These are phyloP conservation scores for Boletellus deceptivus DNA, from an alignment of 1,284 basidiomycete species.

Conservation along the genomic window DNA sequence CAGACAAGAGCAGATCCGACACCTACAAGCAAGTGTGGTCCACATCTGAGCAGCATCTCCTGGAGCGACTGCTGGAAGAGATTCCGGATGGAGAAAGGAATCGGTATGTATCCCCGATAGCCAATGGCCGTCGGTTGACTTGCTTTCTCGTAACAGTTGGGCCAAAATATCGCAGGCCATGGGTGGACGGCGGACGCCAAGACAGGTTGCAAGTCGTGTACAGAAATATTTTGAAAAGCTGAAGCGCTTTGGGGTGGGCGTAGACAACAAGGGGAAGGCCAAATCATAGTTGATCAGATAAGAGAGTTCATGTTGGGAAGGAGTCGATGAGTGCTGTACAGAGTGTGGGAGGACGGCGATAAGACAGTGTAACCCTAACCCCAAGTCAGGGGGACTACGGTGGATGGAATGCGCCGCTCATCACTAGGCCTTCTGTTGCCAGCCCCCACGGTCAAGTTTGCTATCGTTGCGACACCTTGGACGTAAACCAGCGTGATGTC, in stretches of 20 bases:
- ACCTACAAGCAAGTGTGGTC: conserved; percentile 80
- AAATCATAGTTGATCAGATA: conserved; percentile 20
- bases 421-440: conserved; percentile 34
- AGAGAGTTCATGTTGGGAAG: not conserved
- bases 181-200: conserved; percentile 68
- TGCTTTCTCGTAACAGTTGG: conserved; percentile 48
- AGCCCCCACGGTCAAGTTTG: not conserved
- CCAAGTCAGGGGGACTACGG: conserved; percentile 2
- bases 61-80: conserved; percentile 68
- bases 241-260: conserved; percentile 60
- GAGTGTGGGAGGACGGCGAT: too few relatives aligned
- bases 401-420: too few relatives aligned
- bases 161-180: conserved; percentile 76
- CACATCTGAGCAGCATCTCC: conserved; percentile 67
- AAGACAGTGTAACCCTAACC: conserved; percentile 26
- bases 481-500: conserved; percentile 32
- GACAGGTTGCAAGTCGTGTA: conserved; percentile 82
- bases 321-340: too few relatives aligned
- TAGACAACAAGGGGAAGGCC: conserved; percentile 38
- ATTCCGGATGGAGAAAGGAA: conserved; percentile 76
- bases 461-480: conserved; percentile 5
- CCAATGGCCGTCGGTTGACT: conserved; percentile 5
- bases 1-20: conserved; percentile 51
- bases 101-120: conserved; percentile 42
- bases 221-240: conserved; percentile 84